Base-by-base conservation (phyloP, 169 alveolate genomes). In the Theileria luwenshuni region DNA sequence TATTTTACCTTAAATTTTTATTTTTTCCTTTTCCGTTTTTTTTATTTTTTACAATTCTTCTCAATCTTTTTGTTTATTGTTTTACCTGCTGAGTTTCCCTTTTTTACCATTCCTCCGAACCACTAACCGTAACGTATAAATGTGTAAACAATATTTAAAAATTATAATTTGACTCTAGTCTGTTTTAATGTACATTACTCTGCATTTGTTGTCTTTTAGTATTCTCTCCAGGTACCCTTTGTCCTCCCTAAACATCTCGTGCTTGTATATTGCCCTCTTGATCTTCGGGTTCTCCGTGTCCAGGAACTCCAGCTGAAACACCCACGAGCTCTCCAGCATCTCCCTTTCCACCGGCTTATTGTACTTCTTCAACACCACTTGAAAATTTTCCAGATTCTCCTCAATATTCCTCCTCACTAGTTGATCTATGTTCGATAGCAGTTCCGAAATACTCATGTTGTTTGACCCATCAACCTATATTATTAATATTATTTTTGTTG, bases 221-320 rank as follows among this genome's bases (percentile, higher is more conserved):
- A 51, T 21, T 12, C 28, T 54, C 28, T 41, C 65, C 27, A 41
- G 56, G 7, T 30, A 13, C 48, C 51, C n/a, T 41, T 13, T 23
- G n/a, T 30, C 17, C 6, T 28, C 65, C 32, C 27, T 41, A 13
- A 68, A 41, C 23, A 2, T 21, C 1, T 19, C 25, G 23, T 56
- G 28, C 27, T 43, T 52, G 38, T 59, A 49, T 19, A 79, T 42
- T 30, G 87, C 87, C 1, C 83, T 52, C 25, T 76, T 74, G 45
- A 79, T 56, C 48, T 56, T 49, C 23, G 87, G 87, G 43, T 58
- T 76, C 43, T 79, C 77, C 23, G 68, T 17, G 59, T 79, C 83
- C 70, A 79, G 59, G 47, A 71, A 67, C 48, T 79, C 87, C 7
- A 79, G 77, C 45, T 79, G 87, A 54, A 70, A 79, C 21, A 79